A percentile compares a stretch with the other conserved stretches of the same genome.
Evolutionary conservation across 768 basidiomycete species (phyloP).

Genomic region (Guyanaporus albipodus): DNA sequence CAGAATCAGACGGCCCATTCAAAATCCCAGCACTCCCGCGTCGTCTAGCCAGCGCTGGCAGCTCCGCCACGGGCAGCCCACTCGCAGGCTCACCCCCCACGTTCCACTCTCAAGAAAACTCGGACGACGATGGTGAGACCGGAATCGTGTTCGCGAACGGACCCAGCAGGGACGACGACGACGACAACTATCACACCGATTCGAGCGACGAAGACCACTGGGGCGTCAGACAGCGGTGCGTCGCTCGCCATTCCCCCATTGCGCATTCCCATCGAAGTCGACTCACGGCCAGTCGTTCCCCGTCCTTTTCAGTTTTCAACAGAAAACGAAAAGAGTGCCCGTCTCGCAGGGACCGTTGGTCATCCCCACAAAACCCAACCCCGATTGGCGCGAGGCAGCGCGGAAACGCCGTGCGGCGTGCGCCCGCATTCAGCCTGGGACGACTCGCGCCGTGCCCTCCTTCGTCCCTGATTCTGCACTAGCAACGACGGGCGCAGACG

Average conservation of each 20-base stretch:
- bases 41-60: constrained; percentile 40
- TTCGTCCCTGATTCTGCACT: constrained; percentile 65
- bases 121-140: constrained; percentile 25
- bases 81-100: constrained; percentile 49
- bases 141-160: constrained; percentile 24
- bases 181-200: constrained; percentile 30
- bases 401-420: constrained; percentile 46
- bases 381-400: constrained; percentile 85
- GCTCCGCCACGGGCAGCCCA: constrained; percentile 51
- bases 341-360: constrained; percentile 62
- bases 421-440: constrained; percentile 8
- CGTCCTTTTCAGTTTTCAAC: constrained; percentile 37
- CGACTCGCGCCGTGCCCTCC: constrained; percentile 25
- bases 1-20: constrained; percentile 58
- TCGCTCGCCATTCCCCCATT: constrained; percentile 24
- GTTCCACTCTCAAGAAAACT: constrained; percentile 24
- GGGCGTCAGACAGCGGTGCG: constrained; percentile 84
- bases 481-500: constrained; percentile 57
- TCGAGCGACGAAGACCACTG: constrained; percentile 68
- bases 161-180: constrained; percentile 23
- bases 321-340: constrained; percentile 35
- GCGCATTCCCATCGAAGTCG: constrained; percentile 49
- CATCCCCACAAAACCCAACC: constrained; percentile 82
- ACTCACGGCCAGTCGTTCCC: constrained; percentile 62
- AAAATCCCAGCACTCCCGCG: constrained; percentile 61